Conservation (phyloP, 257 asterid genomes). For the Haberlea rhodopensis region DNA sequence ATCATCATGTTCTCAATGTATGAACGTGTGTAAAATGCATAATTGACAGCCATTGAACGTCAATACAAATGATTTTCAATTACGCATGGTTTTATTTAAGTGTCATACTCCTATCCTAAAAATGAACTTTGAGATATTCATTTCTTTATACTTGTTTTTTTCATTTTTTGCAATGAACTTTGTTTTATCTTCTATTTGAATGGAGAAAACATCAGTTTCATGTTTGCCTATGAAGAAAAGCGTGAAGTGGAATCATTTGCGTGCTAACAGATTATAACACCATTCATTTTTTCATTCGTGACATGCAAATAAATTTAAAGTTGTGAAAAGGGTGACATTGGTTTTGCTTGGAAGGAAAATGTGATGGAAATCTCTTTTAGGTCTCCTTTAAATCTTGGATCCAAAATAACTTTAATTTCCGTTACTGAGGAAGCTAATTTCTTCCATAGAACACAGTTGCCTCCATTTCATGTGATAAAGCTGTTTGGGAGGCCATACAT, state of each 20-base stretch:
- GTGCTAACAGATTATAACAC: background rate
- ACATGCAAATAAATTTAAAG: background rate
- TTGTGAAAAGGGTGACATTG: background rate
- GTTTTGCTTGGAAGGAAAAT: background rate
- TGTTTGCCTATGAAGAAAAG: background rate
- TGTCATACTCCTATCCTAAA: background rate
- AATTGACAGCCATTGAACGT: background rate
- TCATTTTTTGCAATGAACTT: background rate
- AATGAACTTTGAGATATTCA: background rate
- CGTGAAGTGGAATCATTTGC: background rate
- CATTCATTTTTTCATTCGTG: background rate
- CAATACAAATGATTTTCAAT: background rate
- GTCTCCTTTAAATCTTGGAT: background rate
- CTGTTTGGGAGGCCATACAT: conserved; percentile 66
- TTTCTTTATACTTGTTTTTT: background rate
- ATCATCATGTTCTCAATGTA: background rate
- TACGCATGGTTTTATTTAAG: background rate
- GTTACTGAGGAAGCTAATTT: background rate
- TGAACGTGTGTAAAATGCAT: background rate
- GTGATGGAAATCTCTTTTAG: background rate
- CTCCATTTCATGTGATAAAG: conserved; percentile 54
- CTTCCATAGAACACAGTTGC: conserved; percentile 45
- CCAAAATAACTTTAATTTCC: background rate
- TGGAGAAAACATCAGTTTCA: background rate
- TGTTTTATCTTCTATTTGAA: background rate